Evolutionary conservation across 345 rosid species (phyloP).

Genomic region (Chamaenerion angustifolium): DNA sequence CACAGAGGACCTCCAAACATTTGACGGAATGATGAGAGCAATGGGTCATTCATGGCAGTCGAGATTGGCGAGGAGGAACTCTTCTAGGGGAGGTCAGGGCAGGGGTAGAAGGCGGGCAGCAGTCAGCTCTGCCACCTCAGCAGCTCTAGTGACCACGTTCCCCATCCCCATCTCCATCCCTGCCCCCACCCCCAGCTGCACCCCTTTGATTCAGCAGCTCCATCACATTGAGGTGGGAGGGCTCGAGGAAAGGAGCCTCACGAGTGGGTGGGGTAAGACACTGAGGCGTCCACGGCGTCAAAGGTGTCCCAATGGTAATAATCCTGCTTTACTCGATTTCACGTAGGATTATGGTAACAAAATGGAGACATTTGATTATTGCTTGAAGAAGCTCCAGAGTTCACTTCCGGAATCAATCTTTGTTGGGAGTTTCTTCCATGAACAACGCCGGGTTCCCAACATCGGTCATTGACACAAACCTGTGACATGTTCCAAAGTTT

Average conservation of each 20-base stretch:
- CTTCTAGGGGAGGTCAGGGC: too few species aligned
- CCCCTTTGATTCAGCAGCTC: conserved; percentile 43
- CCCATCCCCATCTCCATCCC: too few species aligned
- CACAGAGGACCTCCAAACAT: conserved; percentile 84
- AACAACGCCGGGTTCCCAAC: too few species aligned
- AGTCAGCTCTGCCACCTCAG: conserved; percentile 26
- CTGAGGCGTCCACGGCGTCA: conserved; percentile 87
- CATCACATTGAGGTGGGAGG: conserved; percentile 44
- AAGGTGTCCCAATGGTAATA: conserved; percentile 82
- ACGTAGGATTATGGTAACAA: conserved; percentile 13
- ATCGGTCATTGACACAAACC: too few species aligned
- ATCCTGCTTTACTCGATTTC: conserved; percentile 41
- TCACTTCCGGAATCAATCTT: not conserved
- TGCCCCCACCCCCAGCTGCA: too few species aligned
- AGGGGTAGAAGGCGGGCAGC: conserved; percentile 57
- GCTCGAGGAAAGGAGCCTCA: conserved; percentile 65
- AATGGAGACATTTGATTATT: not conserved
- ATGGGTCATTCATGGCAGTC: conserved; percentile 64
- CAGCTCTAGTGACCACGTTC: conserved; percentile 18
- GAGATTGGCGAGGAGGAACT: conserved; percentile 62
- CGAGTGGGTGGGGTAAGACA: conserved; percentile 91
- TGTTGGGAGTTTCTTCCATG: not conserved
- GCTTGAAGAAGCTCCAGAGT: not conserved
- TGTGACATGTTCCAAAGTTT: too few species aligned
- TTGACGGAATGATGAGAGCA: conserved; percentile 81